phyloP scores from a whole-genome alignment of 148 eudicot genomes.

The Rhododendron molle region DNA sequence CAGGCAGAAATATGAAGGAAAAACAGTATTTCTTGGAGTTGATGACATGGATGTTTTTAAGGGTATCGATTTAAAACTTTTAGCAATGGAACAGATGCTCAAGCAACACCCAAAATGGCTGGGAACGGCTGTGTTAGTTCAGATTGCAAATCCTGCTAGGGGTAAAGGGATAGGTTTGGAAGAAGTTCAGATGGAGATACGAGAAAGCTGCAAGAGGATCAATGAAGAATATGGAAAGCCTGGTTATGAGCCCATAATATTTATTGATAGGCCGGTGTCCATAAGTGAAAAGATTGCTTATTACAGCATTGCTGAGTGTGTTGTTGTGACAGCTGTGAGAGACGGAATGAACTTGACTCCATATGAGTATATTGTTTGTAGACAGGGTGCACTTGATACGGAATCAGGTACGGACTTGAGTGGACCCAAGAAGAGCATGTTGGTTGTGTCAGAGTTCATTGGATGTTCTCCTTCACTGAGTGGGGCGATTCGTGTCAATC shows the following conservation, averaged over 20 bases:
- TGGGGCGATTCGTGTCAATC: slow-evolving; percentile 45
- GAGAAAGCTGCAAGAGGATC: slow-evolving; percentile 36
- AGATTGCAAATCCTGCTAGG: slow-evolving; percentile 38
- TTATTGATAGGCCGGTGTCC: slow-evolving; percentile 25
- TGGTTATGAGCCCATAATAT: slow-evolving; percentile 38
- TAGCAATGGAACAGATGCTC: slow-evolving; percentile 35
- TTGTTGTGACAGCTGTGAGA: slow-evolving; percentile 42
- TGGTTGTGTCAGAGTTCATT: slow-evolving; percentile 42
- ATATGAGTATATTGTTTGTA: slow-evolving; percentile 39
- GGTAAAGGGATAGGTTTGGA: slow-evolving; percentile 41
- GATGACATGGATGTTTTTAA: slow-evolving; percentile 38
- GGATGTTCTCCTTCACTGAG: slow-evolving; percentile 46
- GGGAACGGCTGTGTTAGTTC: slow-evolving; percentile 32
- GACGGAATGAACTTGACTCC: slow-evolving; percentile 47
- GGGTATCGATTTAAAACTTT: slow-evolving; percentile 32
- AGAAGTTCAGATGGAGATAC: slow-evolving; percentile 32
- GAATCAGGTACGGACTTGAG: slow-evolving; percentile 20
- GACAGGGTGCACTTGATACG: slow-evolving; percentile 27
- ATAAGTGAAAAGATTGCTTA: slow-evolving; percentile 30
- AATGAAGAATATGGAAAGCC: slow-evolving; percentile 37
- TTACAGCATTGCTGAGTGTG: slow-evolving; percentile 40
- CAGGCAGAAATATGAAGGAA: slow-evolving; percentile 27
- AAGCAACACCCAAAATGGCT: slow-evolving; percentile 32
- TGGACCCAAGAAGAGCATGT: slow-evolving; percentile 38
- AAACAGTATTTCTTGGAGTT: slow-evolving; percentile 30